Base-by-base conservation (phyloP, 805 yeast genomes). In the Candida koratica region DNA sequence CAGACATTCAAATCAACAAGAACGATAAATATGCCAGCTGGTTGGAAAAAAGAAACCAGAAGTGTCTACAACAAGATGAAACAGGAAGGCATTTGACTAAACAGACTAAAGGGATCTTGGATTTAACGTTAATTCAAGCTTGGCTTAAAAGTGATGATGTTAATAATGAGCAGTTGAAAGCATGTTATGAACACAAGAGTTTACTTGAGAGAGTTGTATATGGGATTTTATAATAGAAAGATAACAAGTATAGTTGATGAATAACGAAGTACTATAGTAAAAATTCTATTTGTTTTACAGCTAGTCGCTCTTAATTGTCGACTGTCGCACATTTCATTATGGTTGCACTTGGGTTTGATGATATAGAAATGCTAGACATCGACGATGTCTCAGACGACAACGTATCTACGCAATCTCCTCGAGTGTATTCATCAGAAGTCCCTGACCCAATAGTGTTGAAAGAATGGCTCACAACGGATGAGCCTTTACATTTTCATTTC, bases 341-440 rank as follows among this genome's bases (percentile, higher is more conserved):
- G 26, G 27, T 39, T 28, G 47, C 32, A 32, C 42, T 41, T 15
- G 52, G 50, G 15, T 54, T 51, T 34, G 67, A 57, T 31, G 71
- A 67, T 38, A 64, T 67, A 24, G 71, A 67, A 44, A 65, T 65
- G 71, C 51, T 67, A 36, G 71, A 65, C 25, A 60, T 67, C 19
- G 69, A 67, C 1, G 69, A 61, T 13, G 45, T 49, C 32, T 47
- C 53, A 5, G 65, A 55, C 37, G 65, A 55, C 35, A 50, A 56
- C 3, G 32, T 52, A 6, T 44, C 61, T 12, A 37, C 48, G 4
- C 39, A 48, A 10, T 37, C 39, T 13, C 42, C 45, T 3, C 26
- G 30, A 4, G 37, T 38, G 27, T 41, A 31, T 9, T 27, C 35
- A 20, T 36, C 28, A 11, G 20, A 28, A 7, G 16, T 16, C 7